Conservation (phyloP, 2,329 filamentous ascomycete genomes). For the Penicillium sp. region DNA sequence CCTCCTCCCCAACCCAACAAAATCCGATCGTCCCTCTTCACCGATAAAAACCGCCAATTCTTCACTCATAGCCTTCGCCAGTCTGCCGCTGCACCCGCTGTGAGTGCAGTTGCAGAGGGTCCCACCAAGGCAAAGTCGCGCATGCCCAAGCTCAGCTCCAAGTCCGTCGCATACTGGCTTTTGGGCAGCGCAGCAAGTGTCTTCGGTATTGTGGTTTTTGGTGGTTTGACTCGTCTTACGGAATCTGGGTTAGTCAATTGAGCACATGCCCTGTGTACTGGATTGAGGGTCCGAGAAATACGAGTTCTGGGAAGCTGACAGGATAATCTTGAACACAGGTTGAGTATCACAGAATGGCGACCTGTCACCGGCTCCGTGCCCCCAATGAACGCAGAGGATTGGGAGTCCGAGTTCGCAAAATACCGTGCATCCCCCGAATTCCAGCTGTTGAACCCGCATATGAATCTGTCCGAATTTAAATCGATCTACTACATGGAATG, state of each 20-base stretch:
- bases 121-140: conserved; percentile 34
- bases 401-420: conserved; percentile 90
- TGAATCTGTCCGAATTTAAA: conserved; percentile 93
- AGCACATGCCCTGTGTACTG: background rate
- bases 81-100: conserved; percentile 21
- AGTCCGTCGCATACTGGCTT: conserved; percentile 86
- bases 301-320: conserved; percentile 11
- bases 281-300: background rate
- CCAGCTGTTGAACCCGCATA: conserved; percentile 84
- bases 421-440: conserved; percentile 94
- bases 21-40: conserved; percentile 25
- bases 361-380: conserved; percentile 91
- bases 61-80: conserved; percentile 27
- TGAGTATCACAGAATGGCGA: conserved; percentile 98
- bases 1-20: conserved; percentile 29
- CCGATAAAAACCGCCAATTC: conserved; percentile 27
- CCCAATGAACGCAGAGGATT: conserved; percentile 74
- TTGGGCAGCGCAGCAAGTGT: conserved; percentile 88
- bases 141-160: conserved; percentile 66
- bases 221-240: conserved; percentile 87
- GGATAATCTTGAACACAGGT: conserved; percentile 49
- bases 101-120: conserved; percentile 22
- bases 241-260: conserved; percentile 73
- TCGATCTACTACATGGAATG: conserved; percentile 99
- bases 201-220: conserved; percentile 95